Base-by-base conservation (phyloP, 2,329 filamentous ascomycete species). In the Fusarium newnesense region DNA sequence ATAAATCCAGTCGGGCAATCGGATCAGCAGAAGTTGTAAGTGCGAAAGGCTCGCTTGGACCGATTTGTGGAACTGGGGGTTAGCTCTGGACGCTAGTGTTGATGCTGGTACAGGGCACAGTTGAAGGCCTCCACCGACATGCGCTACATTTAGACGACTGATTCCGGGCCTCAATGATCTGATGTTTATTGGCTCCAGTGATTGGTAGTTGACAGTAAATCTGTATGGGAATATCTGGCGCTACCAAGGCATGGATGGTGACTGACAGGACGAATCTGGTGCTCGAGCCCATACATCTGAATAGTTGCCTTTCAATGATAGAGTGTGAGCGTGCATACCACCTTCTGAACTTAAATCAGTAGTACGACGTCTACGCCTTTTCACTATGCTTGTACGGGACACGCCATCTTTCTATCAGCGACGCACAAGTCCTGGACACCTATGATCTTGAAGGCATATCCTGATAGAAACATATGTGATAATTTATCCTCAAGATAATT, bases 331-430 rank as follows among this genome's bases (percentile, higher is more conserved):
- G 15, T 13, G 9, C 21, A 42, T 3, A n/a, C 16, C 5, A 15
- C 13, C 11, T 8, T 16, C 21, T 21, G 18, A 39, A 39, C 9
- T 18, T 19, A 19, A 39, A 19, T 21, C 37, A 7, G 37, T 19
- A 11, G 7, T 10, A 5, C 10, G 18, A 5, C 18, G 4, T 11
- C 10, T 39, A 19, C 37, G 18, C 37, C 37, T 12, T 9, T 39
- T 39, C 37, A 11, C 18, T 9, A 21, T 21, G 18, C 26, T 46
- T 28, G 11, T 15, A 21, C 9, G 9, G 7, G 16, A 19, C 19
- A 13, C 16, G 11, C 1, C 12, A 9, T 1, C 4, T 28, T 46
- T 46, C 26, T 9, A 46, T 28, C 26, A 4, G 1, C 24, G 2
- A 15, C 43, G 24, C 5, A 26, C 16, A 6, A 12, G 4, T 18